Conservation (phyloP, 139 green algal species). For the Limnomonas spitsbergensis region DNA sequence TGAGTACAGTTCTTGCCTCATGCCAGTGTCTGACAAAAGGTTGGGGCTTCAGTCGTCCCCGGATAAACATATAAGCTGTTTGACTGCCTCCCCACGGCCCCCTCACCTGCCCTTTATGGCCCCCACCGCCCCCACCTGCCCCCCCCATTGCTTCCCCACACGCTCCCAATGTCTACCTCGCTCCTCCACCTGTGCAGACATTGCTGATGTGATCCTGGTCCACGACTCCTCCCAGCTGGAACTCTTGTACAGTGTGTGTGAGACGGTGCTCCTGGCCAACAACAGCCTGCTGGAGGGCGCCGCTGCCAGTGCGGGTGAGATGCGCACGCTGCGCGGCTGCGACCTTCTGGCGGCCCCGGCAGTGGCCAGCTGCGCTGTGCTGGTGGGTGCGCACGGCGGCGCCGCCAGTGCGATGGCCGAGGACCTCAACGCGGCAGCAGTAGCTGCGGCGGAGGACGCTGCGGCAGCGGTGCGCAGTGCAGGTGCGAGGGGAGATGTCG, state of each 20-base stretch:
- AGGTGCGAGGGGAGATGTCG: neutral
- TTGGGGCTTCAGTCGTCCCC: too few relatives aligned
- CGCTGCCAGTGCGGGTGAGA: too few relatives aligned
- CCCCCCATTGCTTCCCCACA: too few relatives aligned
- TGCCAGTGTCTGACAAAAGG: too few relatives aligned
- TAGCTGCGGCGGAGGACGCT: conserved; percentile 41
- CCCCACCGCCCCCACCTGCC: too few relatives aligned
- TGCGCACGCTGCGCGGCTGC: conserved; percentile 1
- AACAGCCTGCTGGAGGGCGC: conserved; percentile 37
- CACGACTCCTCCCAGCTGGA: conserved; percentile 36
- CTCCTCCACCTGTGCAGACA: too few relatives aligned
- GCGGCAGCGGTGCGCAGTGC: conserved; percentile 31
- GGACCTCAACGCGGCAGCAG: conserved; percentile 53
- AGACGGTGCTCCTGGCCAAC: conserved; percentile 41
- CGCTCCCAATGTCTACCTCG: too few relatives aligned
- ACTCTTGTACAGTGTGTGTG: conserved; percentile 38
- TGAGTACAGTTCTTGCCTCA: too few relatives aligned
- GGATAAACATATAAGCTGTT: too few relatives aligned
- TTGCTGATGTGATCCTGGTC: conserved; percentile 49
- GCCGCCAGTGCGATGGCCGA: conserved; percentile 44
- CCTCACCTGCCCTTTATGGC: too few relatives aligned
- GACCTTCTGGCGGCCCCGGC: conserved; percentile 50
- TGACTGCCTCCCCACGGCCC: too few relatives aligned
- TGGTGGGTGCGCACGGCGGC: conserved; percentile 51
- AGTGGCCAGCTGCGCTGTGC: conserved; percentile 54